Evolutionary conservation across 768 basidiomycete genomes (phyloP).

Genomic region (Serendipita sp.): DNA sequence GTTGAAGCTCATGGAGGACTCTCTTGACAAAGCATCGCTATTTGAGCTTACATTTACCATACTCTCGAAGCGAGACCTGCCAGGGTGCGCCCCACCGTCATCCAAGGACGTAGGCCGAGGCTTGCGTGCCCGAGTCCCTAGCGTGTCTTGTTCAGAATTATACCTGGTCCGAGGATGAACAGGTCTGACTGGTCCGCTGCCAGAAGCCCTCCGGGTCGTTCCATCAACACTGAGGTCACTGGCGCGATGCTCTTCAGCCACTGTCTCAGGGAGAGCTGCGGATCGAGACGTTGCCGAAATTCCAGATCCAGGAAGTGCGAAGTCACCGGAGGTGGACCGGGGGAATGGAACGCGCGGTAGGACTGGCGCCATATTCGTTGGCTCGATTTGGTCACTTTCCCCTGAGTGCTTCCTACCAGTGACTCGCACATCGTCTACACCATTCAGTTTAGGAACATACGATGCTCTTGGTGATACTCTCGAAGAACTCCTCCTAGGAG

Average conservation of each 20-base stretch:
- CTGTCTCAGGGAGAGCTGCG: not conserved
- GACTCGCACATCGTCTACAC: not conserved
- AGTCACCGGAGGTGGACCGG: constrained; percentile 11
- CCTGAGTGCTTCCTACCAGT: constrained; percentile 5
- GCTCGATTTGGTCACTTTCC: constrained; percentile 4
- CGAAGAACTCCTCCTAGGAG: constrained; percentile 12
- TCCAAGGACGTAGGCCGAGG: constrained; percentile 53
- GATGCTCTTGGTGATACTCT: constrained; percentile 5
- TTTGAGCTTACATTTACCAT: constrained; percentile 50
- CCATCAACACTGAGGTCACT: not conserved
- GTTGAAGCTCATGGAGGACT: constrained; percentile 38
- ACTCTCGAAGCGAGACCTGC: constrained; percentile 54
- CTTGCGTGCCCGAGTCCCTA: constrained; percentile 33
- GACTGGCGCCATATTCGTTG: not conserved
- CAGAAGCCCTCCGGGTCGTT: not conserved
- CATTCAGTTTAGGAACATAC: constrained; percentile 4
- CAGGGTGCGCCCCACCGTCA: constrained; percentile 28
- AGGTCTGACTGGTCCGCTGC: not conserved
- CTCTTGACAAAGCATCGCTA: constrained; percentile 49
- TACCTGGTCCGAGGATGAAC: not conserved
- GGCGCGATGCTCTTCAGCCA: not conserved
- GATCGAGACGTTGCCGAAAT: not conserved
- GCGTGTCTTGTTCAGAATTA: constrained; percentile 41
- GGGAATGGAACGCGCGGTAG: constrained; percentile 10
- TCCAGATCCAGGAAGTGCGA: not conserved